phyloP scores from a whole-genome alignment of 441 rosid genomes.

The Populus hybrid region DNA sequence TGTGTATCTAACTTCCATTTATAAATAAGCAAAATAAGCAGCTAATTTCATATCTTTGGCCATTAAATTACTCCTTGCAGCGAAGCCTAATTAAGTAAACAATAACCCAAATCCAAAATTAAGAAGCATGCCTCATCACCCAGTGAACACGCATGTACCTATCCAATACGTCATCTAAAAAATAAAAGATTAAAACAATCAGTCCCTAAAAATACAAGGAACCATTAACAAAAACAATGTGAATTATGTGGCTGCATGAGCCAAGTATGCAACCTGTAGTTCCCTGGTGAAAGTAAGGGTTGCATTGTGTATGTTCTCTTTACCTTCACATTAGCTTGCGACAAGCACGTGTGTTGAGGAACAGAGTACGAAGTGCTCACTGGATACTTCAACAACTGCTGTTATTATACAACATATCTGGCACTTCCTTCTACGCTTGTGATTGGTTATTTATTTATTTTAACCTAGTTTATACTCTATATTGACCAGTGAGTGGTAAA shows the following conservation, averaged over 20 bases:
- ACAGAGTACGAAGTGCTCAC: not conserved
- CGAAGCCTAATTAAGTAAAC: not conserved
- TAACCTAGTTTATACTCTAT: no score
- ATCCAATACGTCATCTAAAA: not conserved
- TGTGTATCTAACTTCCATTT: not conserved
- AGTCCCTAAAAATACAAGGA: not conserved
- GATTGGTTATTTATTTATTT: no score
- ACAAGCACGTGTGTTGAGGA: not conserved
- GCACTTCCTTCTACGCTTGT: no score
- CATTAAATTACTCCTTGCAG: not conserved
- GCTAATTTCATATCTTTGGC: not conserved
- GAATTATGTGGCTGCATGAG: not conserved
- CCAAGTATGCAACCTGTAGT: not conserved
- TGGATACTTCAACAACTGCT: no score
- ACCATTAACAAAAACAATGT: not conserved
- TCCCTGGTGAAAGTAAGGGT: not conserved
- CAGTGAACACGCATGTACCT: not conserved
- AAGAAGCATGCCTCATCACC: not conserved
- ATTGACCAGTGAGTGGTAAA: not conserved
- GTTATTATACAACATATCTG: no score
- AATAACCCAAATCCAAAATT: not conserved
- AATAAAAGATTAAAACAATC: not conserved
- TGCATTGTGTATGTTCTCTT: not conserved
- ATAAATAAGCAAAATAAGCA: not conserved
- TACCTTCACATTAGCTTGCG: no score